Evolutionary conservation across 768 basidiomycete genomes (phyloP).

Genomic region (Boletus rubroflammeus): DNA sequence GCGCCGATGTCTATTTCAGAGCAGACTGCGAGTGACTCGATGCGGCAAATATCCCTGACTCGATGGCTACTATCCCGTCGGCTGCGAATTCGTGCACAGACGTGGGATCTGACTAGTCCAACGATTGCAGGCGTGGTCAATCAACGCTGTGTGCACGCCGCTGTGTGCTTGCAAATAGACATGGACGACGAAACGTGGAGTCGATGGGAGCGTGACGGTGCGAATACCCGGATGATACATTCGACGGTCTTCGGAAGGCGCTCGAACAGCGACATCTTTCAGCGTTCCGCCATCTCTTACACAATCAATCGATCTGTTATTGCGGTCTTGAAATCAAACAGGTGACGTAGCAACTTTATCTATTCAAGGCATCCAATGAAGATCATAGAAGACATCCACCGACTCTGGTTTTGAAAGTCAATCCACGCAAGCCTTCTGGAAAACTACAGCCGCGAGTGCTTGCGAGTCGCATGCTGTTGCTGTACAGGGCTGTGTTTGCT

Average conservation of each 20-base stretch:
- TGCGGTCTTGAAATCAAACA: not conserved
- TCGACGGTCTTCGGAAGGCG: not conserved
- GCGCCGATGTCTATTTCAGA: not conserved
- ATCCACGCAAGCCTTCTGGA: not conserved
- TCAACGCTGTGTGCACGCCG: not conserved
- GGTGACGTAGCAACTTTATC: not conserved
- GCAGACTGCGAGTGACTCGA: too few relatives aligned
- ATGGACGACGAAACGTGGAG: not conserved
- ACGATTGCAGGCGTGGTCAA: not conserved
- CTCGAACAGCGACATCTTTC: not conserved
- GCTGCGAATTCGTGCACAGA: not conserved
- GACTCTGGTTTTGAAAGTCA: not conserved
- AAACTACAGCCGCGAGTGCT: not conserved
- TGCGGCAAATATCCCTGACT: too few relatives aligned
- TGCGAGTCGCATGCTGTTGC: slow-evolving; percentile 3
- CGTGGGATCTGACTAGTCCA: not conserved
- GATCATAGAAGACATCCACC: slow-evolving; percentile 1
- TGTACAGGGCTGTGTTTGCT: slow-evolving; percentile 22
- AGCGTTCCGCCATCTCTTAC: not conserved
- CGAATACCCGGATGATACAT: not conserved
- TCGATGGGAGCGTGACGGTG: not conserved
- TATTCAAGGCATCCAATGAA: slow-evolving; percentile 1
- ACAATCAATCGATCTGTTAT: not conserved
- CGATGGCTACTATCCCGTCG: not conserved
- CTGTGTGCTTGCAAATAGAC: not conserved